These are phyloP conservation scores for Aureobasidium uvarum DNA, from an alignment of 2,329 filamentous ascomycete genomes.

Conservation along the genomic window DNA sequence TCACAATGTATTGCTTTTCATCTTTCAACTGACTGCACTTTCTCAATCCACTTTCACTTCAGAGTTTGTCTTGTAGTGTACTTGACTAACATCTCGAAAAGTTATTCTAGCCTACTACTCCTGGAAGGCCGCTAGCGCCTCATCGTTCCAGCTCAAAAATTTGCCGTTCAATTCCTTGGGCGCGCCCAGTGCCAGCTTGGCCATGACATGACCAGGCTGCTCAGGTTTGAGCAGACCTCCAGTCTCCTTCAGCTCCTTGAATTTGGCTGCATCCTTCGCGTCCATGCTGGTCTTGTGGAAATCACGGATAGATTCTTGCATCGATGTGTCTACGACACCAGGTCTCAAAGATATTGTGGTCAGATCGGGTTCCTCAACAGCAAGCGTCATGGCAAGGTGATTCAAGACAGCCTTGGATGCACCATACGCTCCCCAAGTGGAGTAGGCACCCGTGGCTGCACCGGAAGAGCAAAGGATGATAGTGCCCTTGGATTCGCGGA, in stretches of 20 bases:
- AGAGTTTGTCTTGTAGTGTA: neutral
- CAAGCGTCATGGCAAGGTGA: conserved; percentile 70
- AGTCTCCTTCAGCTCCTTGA: conserved; percentile 65
- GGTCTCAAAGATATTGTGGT: conserved; percentile 71
- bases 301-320: conserved; percentile 81
- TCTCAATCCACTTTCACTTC: neutral
- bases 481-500: conserved; percentile 66
- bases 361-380: conserved; percentile 73
- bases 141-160: conserved; percentile 62
- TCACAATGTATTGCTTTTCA: conserved; percentile 71
- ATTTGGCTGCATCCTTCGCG: conserved; percentile 59
- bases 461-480: conserved; percentile 80
- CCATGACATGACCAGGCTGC: conserved; percentile 82
- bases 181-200: conserved; percentile 67
- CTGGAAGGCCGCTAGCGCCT: conserved; percentile 57
- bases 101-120: conserved; percentile 34
- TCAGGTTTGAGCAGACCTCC: conserved; percentile 77
- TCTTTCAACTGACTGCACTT: conserved; percentile 69
- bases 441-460: conserved; percentile 64
- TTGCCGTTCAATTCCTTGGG: conserved; percentile 69
- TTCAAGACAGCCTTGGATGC: conserved; percentile 81
- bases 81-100: conserved; percentile 18
- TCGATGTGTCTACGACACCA: conserved; percentile 81
- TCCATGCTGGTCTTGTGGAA: conserved; percentile 64
- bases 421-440: conserved; percentile 77